Evolutionary conservation across 2,329 filamentous ascomycete species (phyloP).

Genomic region (Fusarium verticillioides): DNA sequence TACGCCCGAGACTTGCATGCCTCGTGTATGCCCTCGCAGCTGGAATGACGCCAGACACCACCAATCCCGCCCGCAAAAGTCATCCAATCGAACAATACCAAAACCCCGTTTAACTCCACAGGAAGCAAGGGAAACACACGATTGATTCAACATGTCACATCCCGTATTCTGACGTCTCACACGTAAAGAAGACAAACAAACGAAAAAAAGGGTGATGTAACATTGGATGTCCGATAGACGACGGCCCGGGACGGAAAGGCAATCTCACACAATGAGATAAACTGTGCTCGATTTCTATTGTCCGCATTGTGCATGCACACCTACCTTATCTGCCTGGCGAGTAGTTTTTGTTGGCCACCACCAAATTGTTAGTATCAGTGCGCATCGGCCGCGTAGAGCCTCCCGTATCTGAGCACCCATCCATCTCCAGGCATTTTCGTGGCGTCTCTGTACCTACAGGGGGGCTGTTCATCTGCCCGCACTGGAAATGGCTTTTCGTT

Average conservation of each 20-base stretch:
- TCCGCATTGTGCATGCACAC: background rate
- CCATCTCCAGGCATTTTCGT: background rate
- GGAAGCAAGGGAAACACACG: background rate
- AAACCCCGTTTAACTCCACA: background rate
- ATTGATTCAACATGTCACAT: slow-evolving; percentile 6
- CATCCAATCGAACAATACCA: background rate
- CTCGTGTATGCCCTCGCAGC: background rate
- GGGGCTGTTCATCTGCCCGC: background rate
- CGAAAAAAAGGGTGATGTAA: background rate
- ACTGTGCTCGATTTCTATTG: background rate
- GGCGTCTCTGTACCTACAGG: background rate
- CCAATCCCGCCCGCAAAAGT: background rate
- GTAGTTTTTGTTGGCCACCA: background rate
- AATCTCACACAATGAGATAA: background rate
- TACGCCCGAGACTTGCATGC: slow-evolving; percentile 34
- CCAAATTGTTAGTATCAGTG: background rate
- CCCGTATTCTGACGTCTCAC: background rate
- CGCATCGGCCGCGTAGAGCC: background rate
- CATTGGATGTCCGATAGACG: background rate
- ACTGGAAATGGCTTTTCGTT: slow-evolving; percentile 2
- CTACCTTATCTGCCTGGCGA: background rate
- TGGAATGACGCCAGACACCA: slow-evolving; percentile 22
- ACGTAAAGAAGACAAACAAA: background rate
- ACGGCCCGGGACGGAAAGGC: slow-evolving; percentile 14
- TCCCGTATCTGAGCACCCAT: background rate